A percentile compares a stretch with the other conserved stretches of the same genome.
phyloP scores from a whole-genome alignment of 805 yeast genomes.

The Torulaspora delbrueckii region DNA sequence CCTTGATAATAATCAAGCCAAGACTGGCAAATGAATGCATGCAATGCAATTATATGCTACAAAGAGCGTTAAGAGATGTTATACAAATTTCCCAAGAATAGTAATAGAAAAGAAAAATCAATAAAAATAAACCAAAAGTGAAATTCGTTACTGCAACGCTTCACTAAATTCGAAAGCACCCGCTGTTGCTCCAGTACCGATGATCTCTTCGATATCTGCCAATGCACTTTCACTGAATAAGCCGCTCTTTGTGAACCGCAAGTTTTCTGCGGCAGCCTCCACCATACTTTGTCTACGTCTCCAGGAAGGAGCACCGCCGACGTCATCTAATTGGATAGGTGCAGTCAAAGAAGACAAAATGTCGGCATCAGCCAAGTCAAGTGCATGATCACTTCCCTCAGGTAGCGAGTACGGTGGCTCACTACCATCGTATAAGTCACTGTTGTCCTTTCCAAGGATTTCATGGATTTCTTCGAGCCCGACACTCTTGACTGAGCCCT shows the following conservation, averaged over 20 bases:
- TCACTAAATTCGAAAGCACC: conserved; percentile 27
- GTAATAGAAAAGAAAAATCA: not conserved
- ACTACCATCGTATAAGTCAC: conserved; percentile 18
- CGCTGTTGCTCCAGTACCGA: conserved; percentile 19
- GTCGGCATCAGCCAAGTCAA: conserved; percentile 28
- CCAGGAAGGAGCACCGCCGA: conserved; percentile 32
- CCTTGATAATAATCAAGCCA: not conserved
- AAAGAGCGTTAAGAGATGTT: not conserved
- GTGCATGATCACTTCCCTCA: conserved; percentile 9
- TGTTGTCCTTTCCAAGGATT: conserved; percentile 27
- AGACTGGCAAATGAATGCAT: not conserved
- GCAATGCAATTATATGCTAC: not conserved
- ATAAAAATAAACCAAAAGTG: not conserved
- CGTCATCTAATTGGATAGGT: conserved; percentile 28
- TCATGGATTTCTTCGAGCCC: conserved; percentile 33
- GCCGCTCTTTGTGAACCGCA: conserved; percentile 70
- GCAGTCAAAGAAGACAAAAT: conserved; percentile 34
- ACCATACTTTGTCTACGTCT: conserved; percentile 62
- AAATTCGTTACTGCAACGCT: conserved; percentile 21
- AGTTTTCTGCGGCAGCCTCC: conserved; percentile 73
- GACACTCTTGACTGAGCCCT: conserved; percentile 28
- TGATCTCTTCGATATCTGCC: conserved; percentile 64
- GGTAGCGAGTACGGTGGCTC: conserved; percentile 9
- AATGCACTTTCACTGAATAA: conserved; percentile 69
- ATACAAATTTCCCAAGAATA: not conserved